These are phyloP conservation scores for Catharanthus roseus DNA, from an alignment of 257 asterid genomes.

Conservation along the genomic window DNA sequence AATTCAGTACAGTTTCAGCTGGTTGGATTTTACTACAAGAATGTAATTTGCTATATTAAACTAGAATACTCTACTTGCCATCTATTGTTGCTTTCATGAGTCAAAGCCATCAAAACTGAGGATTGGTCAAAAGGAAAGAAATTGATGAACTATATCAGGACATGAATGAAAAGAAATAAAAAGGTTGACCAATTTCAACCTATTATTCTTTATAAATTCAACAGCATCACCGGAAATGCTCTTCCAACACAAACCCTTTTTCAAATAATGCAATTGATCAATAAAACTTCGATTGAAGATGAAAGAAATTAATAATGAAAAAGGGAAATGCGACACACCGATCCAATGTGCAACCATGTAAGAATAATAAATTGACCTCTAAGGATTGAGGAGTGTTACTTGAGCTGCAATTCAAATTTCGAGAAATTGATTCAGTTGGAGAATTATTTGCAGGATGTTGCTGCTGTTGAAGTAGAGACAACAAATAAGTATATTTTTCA, in stretches of 20 bases:
- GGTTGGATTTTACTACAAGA: not conserved
- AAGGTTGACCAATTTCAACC: not conserved
- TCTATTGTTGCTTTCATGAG: not conserved
- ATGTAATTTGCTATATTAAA: not conserved
- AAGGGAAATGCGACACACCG: conserved; percentile 44
- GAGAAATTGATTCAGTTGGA: too few species aligned
- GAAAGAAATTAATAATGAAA: not conserved
- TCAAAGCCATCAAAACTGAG: too few species aligned
- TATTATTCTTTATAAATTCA: not conserved
- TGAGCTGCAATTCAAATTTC: too few species aligned
- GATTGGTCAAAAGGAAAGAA: not conserved
- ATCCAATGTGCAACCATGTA: too few species aligned
- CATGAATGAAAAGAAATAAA: not conserved
- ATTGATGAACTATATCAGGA: not conserved
- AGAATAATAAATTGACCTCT: too few species aligned
- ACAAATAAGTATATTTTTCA: too few species aligned
- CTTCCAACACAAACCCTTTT: not conserved
- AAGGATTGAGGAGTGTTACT: too few species aligned
- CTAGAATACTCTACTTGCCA: not conserved
- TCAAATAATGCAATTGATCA: not conserved
- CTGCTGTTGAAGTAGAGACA: too few species aligned
- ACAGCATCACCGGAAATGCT: not conserved
- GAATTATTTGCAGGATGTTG: too few species aligned
- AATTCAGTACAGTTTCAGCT: not conserved
- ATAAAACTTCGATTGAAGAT: not conserved